A percentile compares a stretch with the other conserved stretches of the same genome.
Evolutionary conservation across 2,329 filamentous ascomycete species (phyloP).

Genomic region (Trichoderma cornu-damae): DNA sequence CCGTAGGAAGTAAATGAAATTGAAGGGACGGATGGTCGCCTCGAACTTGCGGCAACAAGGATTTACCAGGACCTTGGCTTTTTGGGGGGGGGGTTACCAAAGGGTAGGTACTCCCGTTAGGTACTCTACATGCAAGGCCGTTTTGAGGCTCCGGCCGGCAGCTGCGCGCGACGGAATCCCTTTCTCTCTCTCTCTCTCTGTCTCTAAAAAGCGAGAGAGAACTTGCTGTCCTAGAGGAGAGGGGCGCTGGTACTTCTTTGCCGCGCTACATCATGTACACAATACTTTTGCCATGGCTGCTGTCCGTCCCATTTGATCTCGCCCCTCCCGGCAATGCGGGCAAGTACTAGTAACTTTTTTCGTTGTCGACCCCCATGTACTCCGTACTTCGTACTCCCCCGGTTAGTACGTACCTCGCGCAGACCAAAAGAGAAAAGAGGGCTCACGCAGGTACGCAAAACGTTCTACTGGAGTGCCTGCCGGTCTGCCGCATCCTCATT

Average conservation of each 20-base stretch:
- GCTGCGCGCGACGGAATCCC: too few species aligned
- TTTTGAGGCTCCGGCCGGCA: too few species aligned
- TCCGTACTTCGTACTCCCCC: neutral
- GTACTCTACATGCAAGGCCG: too few species aligned
- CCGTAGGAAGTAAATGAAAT: slow-evolving; percentile 16
- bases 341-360: too few species aligned
- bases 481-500: slow-evolving; percentile 1
- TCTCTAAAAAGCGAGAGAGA: too few species aligned
- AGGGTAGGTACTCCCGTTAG: too few species aligned
- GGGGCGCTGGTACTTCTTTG: neutral
- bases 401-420: neutral
- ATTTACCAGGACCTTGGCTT: neutral
- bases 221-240: too few species aligned
- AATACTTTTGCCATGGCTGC: neutral
- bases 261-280: neutral
- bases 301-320: neutral
- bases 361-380: neutral
- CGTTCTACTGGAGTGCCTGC: neutral
- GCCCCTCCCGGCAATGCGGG: too few species aligned
- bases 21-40: slow-evolving; percentile 12
- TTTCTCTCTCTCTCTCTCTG: too few species aligned
- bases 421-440: neutral
- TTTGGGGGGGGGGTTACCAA: too few species aligned
- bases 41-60: slow-evolving; percentile 10
- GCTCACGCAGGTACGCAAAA: slow-evolving; percentile 16